phyloP scores from a whole-genome alignment of 2,329 filamentous ascomycete genomes.

The Fusarium sp. region DNA sequence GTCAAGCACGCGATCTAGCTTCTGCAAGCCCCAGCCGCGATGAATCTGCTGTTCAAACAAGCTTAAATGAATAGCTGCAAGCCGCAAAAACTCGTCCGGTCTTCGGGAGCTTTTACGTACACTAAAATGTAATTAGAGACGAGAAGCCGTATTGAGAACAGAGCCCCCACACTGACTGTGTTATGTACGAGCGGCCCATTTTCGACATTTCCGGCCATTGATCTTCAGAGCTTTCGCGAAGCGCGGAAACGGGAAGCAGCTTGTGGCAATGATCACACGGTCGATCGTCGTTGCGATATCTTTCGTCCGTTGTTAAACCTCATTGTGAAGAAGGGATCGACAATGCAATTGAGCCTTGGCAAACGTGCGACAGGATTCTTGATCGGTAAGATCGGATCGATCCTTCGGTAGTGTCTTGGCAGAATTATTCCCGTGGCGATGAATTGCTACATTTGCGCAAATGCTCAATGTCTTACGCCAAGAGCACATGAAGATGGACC shows the following conservation, averaged over 20 bases:
- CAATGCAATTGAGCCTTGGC: slow-evolving; percentile 10
- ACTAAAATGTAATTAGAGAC: background rate
- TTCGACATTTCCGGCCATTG: background rate
- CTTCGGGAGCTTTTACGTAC: background rate
- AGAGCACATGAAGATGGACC: background rate
- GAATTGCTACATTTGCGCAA: background rate
- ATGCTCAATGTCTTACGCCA: slow-evolving; percentile 2
- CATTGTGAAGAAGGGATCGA: slow-evolving; percentile 17
- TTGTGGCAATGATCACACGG: background rate
- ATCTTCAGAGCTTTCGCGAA: background rate
- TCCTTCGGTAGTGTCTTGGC: slow-evolving; percentile 16
- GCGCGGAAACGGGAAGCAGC: background rate
- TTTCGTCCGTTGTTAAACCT: background rate
- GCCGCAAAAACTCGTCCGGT: slow-evolving; percentile 11
- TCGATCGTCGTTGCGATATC: background rate
- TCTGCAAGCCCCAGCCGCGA: slow-evolving; percentile 11
- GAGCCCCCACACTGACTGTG: background rate
- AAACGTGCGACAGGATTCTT: slow-evolving; percentile 16
- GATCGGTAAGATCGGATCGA: slow-evolving; percentile 29
- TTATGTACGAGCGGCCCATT: background rate
- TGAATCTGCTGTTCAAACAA: slow-evolving; percentile 34
- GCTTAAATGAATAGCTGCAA: slow-evolving; percentile 32
- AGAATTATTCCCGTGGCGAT: slow-evolving; percentile 12
- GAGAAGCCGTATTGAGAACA: background rate
- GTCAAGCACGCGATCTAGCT: slow-evolving; percentile 13